Percentiles rank a stretch among this genome's conserved stretches.
These are phyloP conservation scores for Lathyrus tuberosus DNA, from an alignment of 306 rosid species.

Conservation along the genomic window DNA sequence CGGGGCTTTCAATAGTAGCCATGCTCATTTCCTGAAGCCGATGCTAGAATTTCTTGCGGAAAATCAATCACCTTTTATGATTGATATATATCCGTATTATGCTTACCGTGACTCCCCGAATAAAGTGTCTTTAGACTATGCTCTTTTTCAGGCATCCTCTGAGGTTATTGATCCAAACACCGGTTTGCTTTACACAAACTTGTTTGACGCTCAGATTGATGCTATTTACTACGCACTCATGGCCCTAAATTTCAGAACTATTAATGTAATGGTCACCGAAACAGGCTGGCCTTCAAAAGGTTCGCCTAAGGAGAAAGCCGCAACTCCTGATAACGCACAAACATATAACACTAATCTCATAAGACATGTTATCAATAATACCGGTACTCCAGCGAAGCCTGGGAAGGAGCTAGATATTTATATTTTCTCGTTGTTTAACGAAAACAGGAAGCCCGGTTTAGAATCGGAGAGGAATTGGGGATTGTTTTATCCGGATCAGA, in stretches of 20 bases:
- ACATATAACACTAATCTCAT: constrained; percentile 65
- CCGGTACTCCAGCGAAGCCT: constrained; percentile 57
- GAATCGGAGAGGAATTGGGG: constrained; percentile 99
- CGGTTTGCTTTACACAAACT: constrained; percentile 86
- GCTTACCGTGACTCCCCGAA: constrained; percentile 84
- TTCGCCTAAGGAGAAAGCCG: constrained; percentile 90
- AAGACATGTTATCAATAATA: constrained; percentile 52
- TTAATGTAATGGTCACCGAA: constrained; percentile 88
- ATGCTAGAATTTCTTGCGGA: constrained; percentile 94
- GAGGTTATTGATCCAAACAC: constrained; percentile 98
- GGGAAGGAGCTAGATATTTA: constrained; percentile 55
- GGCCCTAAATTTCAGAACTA: constrained; percentile 88
- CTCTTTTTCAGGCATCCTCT: constrained; percentile 79
- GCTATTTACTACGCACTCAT: constrained; percentile 87
- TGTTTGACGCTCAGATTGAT: constrained; percentile 98
- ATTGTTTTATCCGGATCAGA: constrained; percentile 88
- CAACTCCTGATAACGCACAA: constrained; percentile 74
- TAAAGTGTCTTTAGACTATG: constrained; percentile 81
- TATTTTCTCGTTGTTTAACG: constrained; percentile 66
- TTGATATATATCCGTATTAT: constrained; percentile 94
- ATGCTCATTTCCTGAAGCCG: constrained; percentile 87
- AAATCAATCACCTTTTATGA: constrained; percentile 93
- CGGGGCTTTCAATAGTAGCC: constrained; percentile 88
- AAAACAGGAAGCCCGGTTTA: constrained; percentile 91
- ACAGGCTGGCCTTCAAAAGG: constrained; percentile 99